Percentiles rank a stretch among this genome's conserved stretches.
phyloP scores from a whole-genome alignment of 768 basidiomycete genomes.

The Lactarius vividus region DNA sequence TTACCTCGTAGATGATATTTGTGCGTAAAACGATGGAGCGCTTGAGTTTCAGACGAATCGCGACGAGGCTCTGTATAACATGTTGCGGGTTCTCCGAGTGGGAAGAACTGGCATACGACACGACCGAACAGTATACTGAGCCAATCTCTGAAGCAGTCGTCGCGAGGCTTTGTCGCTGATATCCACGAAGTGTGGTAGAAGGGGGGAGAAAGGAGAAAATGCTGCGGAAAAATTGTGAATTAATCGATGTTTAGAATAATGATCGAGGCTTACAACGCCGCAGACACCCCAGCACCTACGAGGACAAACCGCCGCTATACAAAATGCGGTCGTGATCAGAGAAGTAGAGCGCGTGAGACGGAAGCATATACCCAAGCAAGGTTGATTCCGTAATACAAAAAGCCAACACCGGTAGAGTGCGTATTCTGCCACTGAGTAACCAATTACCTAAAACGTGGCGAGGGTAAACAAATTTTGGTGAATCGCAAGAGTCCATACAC shows the following conservation, averaged over 20 bases:
- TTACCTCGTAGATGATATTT: slow-evolving; percentile 67
- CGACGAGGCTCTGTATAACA: slow-evolving; percentile 65
- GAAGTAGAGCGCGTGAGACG: not conserved
- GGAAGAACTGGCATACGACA: slow-evolving; percentile 65
- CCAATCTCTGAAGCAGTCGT: slow-evolving; percentile 69
- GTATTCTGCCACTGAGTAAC: slow-evolving; percentile 71
- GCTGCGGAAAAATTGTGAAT: slow-evolving; percentile 35
- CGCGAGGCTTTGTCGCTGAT: slow-evolving; percentile 67
- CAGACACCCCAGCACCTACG: slow-evolving; percentile 67
- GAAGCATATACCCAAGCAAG: slow-evolving; percentile 66
- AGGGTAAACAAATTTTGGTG: not conserved
- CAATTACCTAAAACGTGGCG: slow-evolving; percentile 53
- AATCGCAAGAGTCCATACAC: slow-evolving; percentile 28
- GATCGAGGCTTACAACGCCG: slow-evolving; percentile 61
- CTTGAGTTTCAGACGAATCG: slow-evolving; percentile 70
- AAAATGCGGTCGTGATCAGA: not conserved
- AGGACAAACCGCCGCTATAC: slow-evolving; percentile 62
- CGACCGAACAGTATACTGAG: slow-evolving; percentile 67
- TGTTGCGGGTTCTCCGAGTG: slow-evolving; percentile 48
- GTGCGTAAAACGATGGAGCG: slow-evolving; percentile 53
- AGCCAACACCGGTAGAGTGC: slow-evolving; percentile 45
- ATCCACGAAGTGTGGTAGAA: slow-evolving; percentile 69
- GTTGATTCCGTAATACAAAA: slow-evolving; percentile 56
- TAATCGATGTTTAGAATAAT: slow-evolving; percentile 22
- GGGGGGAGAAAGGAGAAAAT: slow-evolving; percentile 72